Percentiles rank a stretch among this genome's conserved stretches.
These are phyloP conservation scores for Albophoma yamanashiensis DNA, from an alignment of 2,329 filamentous ascomycete species.

Conservation along the genomic window DNA sequence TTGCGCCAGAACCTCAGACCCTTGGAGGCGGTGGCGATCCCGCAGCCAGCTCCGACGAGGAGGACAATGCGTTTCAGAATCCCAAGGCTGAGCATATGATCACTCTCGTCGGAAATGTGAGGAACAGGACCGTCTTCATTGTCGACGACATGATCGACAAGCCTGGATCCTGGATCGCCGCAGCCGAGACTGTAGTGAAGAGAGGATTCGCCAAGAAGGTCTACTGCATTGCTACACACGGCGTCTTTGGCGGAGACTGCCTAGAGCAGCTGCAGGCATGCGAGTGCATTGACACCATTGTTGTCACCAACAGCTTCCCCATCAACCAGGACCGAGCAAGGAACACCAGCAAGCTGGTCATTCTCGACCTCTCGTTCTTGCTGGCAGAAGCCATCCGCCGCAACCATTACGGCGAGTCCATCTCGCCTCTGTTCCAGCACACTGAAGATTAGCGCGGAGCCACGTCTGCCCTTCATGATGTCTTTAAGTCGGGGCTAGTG, in stretches of 20 bases:
- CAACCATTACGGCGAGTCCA: slow-evolving; percentile 91
- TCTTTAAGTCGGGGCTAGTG: not conserved
- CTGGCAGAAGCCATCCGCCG: slow-evolving; percentile 87
- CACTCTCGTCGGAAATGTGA: slow-evolving; percentile 92
- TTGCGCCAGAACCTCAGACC: slow-evolving; percentile 55
- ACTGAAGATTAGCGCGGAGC: slow-evolving; percentile 37
- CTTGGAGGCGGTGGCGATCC: slow-evolving; percentile 80
- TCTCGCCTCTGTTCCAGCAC: slow-evolving; percentile 59
- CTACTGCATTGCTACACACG: slow-evolving; percentile 96
- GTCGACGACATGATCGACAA: slow-evolving; percentile 99
- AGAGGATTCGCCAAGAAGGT: slow-evolving; percentile 84
- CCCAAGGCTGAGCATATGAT: slow-evolving; percentile 86
- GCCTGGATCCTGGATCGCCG: slow-evolving; percentile 91
- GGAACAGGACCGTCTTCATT: slow-evolving; percentile 78
- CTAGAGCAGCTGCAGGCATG: slow-evolving; percentile 85
- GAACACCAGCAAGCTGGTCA: slow-evolving; percentile 70
- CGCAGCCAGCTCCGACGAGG: slow-evolving; percentile 75
- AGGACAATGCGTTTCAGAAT: slow-evolving; percentile 79
- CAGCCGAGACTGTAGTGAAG: slow-evolving; percentile 93
- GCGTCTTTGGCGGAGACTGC: slow-evolving; percentile 82
- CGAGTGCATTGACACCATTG: slow-evolving; percentile 85
- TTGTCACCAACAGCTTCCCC: slow-evolving; percentile 96
- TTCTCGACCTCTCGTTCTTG: slow-evolving; percentile 81
- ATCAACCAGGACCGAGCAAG: slow-evolving; percentile 65
- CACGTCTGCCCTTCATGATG: not conserved